Evolutionary conservation across 148 eudicot species (phyloP), one percentile per base, ranked within the genome.

Genomic region (Heliamphora exappendiculata): DNA sequence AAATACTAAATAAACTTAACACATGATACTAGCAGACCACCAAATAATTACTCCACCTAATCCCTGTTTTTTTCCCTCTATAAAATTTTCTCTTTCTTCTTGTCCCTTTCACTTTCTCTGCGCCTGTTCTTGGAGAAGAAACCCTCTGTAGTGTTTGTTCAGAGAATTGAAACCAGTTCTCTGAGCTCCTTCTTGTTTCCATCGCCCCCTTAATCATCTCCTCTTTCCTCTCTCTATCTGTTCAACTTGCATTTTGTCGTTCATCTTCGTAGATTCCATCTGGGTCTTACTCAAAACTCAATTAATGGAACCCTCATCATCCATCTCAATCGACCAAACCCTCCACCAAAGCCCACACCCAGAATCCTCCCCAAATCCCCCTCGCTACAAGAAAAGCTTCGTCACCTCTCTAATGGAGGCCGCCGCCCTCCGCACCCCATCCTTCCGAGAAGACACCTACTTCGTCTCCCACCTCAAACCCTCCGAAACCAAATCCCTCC

Each of bases 401-500:
- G 80, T 84, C 53, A 72, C 86, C 29, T 77, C 96, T 0, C 67
- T 89, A 78, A 91, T 89, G 91, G 93, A 87, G 29, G 83, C 90
- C 26, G 76, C 92, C 13, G 51, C 85, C 9, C 82, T 83, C 9
- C 80, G 88, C 17, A 78, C 92, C 2, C 89, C 91, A 1, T 86
- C 97, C 28, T 92, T 88, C 83, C 83, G 89, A 57, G 98, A 94
- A 77, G 98, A 94, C 91, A 86, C 98, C 0, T 94, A 94, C 82
- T 47, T 82, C 53, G 64, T 86, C 75, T 81, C 93, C 19, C 65
- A 87, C 70, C 91, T 94, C 68, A 90, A 90, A 70, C 64, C 82
- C 4, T 80, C 90, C 0, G 97, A 94, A 41, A 81, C 78, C 19
- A 90, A 84, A 58, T 78, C 97, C 6, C 88, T 94, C 9, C 77